Base-by-base conservation (phyloP, 441 rosid genomes). In the Euphorbia celastroides region DNA sequence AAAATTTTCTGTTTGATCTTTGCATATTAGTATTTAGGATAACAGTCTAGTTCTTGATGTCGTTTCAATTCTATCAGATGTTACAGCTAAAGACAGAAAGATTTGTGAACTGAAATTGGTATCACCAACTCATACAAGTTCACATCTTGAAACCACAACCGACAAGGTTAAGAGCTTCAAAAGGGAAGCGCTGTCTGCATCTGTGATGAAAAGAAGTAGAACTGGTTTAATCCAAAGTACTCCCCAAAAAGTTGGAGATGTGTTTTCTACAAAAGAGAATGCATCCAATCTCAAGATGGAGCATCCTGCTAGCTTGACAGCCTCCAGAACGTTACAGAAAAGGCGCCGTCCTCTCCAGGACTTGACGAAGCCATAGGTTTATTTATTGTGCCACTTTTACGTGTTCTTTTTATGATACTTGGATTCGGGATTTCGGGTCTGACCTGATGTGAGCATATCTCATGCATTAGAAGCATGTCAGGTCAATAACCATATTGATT, bases 251-350 rank as follows among this genome's bases (percentile, higher is more conserved):
- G 72, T 28, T 51, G 28, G 31, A 5, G 51, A 22, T 16, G 27
- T 12, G 0, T 23, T 31, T 54, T 67, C 64, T 20, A 74, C 60
- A 77, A 83, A 79, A 30, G 85, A 83, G 65, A 83, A 81, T 55
- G 56, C 61, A 7, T 27, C 2, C 0, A 51, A 57, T 51, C 44
- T 51, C 30, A 81, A 54, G 77, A 67, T 11, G 60, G 61, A 66
- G 60, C 65, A 50, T 28, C 2, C 13, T 8, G 71, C 70, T 31
- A 75, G 58, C 48, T 0, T 23, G 58, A 77, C 79, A 2, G 74
- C 77, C 1, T 66, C 70, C 2, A 75, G 67, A 68, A 22, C 78
- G 55, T 64, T 32, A 36, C 31, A 59, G 0, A 71, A 63, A 52
- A 78, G 84, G 76, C 69, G 52, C 38, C 73, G 80, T 46, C 56